phyloP scores from a whole-genome alignment of 2,329 filamentous ascomycete species.

The Thelonectria blattea region DNA sequence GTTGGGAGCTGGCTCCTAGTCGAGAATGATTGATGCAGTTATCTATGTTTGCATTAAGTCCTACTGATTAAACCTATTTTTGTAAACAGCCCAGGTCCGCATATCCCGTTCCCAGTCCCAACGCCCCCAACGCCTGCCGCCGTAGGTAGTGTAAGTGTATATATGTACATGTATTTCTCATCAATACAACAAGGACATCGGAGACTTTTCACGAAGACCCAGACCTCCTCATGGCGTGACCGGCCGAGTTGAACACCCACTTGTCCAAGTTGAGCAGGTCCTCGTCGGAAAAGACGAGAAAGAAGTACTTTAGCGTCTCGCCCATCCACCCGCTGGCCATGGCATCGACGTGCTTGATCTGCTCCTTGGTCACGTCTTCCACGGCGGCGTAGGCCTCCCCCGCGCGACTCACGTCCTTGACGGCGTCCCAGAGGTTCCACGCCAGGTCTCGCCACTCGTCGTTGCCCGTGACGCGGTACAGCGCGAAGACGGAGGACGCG shows the following conservation, averaged over 20 bases:
- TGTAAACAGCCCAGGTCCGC: background rate
- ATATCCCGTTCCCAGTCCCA: background rate
- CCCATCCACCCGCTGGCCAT: slow-evolving; percentile 77
- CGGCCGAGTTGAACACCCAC: slow-evolving; percentile 67
- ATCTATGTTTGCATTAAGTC: background rate
- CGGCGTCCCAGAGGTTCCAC: slow-evolving; percentile 74
- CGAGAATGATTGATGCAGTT: background rate
- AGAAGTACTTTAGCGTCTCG: slow-evolving; percentile 80
- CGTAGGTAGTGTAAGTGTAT: background rate
- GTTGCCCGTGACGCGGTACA: slow-evolving; percentile 78
- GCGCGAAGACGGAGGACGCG: slow-evolving; percentile 80
- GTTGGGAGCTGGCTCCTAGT: too few relatives aligned
- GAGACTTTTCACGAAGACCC: background rate
- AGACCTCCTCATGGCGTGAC: slow-evolving; percentile 50
- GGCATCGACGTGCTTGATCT: slow-evolving; percentile 54
- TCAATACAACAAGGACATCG: background rate
- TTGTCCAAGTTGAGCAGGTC: slow-evolving; percentile 69
- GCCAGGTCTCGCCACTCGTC: slow-evolving; percentile 68
- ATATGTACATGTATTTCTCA: background rate
- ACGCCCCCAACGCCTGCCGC: slow-evolving; percentile 3
- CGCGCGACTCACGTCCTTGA: slow-evolving; percentile 65
- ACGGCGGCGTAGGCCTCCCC: slow-evolving; percentile 68
- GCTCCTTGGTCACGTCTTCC: slow-evolving; percentile 65
- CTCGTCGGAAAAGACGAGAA: slow-evolving; percentile 71
- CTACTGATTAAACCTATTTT: slow-evolving; percentile 1